Conservation (phyloP, 2,329 filamentous ascomycete species). For the Fusarium avenaceum region DNA sequence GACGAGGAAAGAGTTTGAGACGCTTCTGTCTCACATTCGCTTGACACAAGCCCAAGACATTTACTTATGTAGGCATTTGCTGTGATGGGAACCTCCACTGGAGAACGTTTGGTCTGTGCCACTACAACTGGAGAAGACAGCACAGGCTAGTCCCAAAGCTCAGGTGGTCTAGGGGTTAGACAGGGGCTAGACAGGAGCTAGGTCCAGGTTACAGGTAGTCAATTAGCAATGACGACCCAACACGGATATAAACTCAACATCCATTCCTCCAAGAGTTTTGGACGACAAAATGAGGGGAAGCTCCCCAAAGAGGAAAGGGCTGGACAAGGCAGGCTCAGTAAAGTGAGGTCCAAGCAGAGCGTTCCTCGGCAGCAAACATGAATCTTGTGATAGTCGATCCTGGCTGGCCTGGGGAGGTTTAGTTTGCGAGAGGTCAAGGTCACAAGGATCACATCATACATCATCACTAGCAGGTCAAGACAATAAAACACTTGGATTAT, state of each 20-base stretch:
- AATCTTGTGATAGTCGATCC: constrained; percentile 37
- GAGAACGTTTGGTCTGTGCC: no score
- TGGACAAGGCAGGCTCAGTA: background rate
- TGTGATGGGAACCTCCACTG: no score
- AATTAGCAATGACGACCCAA: background rate
- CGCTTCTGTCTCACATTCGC: constrained; percentile 36
- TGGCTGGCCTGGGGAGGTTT: constrained; percentile 10
- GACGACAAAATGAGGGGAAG: constrained; percentile 34
- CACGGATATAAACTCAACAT: background rate
- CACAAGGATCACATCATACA: constrained; percentile 14
- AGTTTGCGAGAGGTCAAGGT: constrained; percentile 26
- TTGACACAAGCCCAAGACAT: constrained; percentile 38
- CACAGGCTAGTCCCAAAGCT: background rate
- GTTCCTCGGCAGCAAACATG: constrained; percentile 25
- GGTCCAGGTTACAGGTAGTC: background rate
- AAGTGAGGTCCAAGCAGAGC: background rate
- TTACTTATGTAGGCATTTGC: constrained; percentile 3
- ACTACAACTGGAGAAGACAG: background rate
- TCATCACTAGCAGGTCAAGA: constrained; percentile 5
- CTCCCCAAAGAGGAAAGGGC: constrained; percentile 36
- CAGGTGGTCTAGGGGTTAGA: background rate
- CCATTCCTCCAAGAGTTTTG: background rate
- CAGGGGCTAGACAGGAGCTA: background rate
- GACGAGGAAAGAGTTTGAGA: constrained; percentile 27
- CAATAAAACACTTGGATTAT: background rate